These are phyloP conservation scores for Talaromyces stipitatus DNA, from an alignment of 495 filamentous ascomycete genomes.

Conservation along the genomic window DNA sequence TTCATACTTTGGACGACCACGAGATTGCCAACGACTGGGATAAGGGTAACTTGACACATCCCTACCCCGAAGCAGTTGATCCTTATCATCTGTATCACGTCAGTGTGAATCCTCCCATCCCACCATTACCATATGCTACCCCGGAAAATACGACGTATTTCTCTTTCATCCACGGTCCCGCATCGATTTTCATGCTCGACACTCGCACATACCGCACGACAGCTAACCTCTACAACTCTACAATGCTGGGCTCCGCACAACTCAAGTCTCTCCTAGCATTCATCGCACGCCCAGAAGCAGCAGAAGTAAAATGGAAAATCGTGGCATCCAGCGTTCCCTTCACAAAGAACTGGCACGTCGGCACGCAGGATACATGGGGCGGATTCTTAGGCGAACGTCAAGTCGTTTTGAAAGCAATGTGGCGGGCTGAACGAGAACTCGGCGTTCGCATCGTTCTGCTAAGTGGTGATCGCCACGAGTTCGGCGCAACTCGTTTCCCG, in stretches of 20 bases:
- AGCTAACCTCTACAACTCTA: slow-evolving; percentile 54
- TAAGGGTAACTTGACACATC: slow-evolving; percentile 56
- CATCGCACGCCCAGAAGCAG: slow-evolving; percentile 58
- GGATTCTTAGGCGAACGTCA: slow-evolving; percentile 76
- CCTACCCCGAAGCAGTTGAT: slow-evolving; percentile 70
- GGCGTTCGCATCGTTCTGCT: slow-evolving; percentile 75
- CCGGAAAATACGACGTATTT: slow-evolving; percentile 66
- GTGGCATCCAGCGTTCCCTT: slow-evolving; percentile 83
- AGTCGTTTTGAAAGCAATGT: slow-evolving; percentile 80
- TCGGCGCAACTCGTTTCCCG: slow-evolving; percentile 83
- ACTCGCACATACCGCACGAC: slow-evolving; percentile 78
- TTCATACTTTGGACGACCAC: slow-evolving; percentile 93
- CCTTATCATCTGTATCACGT: slow-evolving; percentile 84
- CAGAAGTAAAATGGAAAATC: slow-evolving; percentile 88
- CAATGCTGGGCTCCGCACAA: slow-evolving; percentile 79
- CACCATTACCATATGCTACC: slow-evolving; percentile 27
- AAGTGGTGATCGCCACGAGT: slow-evolving; percentile 89
- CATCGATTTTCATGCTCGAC: slow-evolving; percentile 91
- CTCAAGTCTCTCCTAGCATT: slow-evolving; percentile 71
- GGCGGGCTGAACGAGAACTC: slow-evolving; percentile 61
- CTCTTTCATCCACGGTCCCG: slow-evolving; percentile 79
- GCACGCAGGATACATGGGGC: slow-evolving; percentile 82
- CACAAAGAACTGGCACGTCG: slow-evolving; percentile 91
- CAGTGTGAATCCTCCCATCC: slow-evolving; percentile 68
- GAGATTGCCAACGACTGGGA: slow-evolving; percentile 93